A percentile compares a stretch with the other conserved stretches of the same genome.
Conservation (phyloP, 257 asterid species). For the Capsicum rhomboideum region DNA sequence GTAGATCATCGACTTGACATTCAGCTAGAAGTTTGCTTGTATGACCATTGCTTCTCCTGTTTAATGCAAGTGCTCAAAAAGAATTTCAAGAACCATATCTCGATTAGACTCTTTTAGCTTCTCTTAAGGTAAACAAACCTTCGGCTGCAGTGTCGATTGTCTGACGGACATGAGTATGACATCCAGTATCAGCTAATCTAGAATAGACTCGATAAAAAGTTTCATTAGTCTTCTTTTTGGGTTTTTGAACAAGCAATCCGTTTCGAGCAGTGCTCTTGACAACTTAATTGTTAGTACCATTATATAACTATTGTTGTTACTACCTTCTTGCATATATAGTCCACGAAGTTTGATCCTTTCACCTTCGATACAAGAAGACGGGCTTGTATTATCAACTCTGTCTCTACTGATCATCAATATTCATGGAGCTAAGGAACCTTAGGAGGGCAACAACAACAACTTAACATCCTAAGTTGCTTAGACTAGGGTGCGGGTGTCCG, state of each 20-base stretch:
- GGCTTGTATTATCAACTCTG: not conserved
- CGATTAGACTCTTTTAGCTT: not conserved
- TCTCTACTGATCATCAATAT: not conserved
- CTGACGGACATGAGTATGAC: not conserved
- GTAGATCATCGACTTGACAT: not conserved
- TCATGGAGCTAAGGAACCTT: not conserved
- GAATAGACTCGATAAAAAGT: not conserved
- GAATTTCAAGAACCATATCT: not conserved
- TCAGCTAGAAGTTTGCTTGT: not conserved
- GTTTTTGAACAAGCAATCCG: not conserved
- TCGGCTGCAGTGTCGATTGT: not conserved
- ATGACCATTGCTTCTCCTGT: not conserved
- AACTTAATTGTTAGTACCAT: not conserved
- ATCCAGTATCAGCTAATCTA: not conserved
- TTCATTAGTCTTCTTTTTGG: not conserved
- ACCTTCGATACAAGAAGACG: not conserved
- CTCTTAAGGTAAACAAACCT: not conserved
- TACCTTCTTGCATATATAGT: not conserved
- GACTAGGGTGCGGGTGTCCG: too few relatives aligned
- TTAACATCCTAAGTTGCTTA: too few relatives aligned
- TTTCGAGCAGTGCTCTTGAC: not conserved
- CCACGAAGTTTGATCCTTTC: not conserved
- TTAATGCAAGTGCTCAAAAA: not conserved
- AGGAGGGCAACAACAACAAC: not conserved
- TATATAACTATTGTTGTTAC: not conserved